Conservation (phyloP, 768 basidiomycete species). For the Suillus tomentosus region DNA sequence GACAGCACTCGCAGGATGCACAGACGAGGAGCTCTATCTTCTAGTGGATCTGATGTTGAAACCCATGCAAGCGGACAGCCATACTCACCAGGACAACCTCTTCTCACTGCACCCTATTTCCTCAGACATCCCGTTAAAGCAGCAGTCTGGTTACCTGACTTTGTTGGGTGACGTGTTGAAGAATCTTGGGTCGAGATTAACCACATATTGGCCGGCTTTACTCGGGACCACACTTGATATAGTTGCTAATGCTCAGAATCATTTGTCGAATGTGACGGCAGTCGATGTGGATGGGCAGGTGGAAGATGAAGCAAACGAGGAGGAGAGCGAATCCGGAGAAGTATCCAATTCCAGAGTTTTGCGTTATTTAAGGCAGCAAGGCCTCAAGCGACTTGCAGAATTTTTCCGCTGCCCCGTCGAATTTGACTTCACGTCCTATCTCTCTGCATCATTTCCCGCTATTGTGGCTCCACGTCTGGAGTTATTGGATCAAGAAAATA, state of each 20-base stretch:
- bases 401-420: constrained; percentile 76
- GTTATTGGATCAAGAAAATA: constrained; percentile 79
- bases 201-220: constrained; percentile 72
- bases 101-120: constrained; percentile 36
- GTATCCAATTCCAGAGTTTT: constrained; percentile 38
- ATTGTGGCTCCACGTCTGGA: constrained; percentile 85
- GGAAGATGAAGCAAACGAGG: constrained; percentile 39
- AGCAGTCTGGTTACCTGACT: constrained; percentile 82
- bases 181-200: constrained; percentile 74
- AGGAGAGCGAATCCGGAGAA: constrained; percentile 30
- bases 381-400: constrained; percentile 82
- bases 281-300: constrained; percentile 41
- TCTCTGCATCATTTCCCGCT: constrained; percentile 62
- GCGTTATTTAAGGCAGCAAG: constrained; percentile 76
- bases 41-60: constrained; percentile 88
- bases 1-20: constrained; percentile 66
- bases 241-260: constrained; percentile 61
- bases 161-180: constrained; percentile 84
- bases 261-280: constrained; percentile 38
- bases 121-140: constrained; percentile 50
- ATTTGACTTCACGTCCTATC: constrained; percentile 77
- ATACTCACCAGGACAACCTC: constrained; percentile 22
- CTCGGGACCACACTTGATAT: constrained; percentile 70
- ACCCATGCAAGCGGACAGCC: constrained; percentile 52
- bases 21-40: constrained; percentile 69